A percentile compares a stretch with the other conserved stretches of the same genome.
These are phyloP conservation scores for Candida ficus DNA, from an alignment of 805 yeast species.

Conservation along the genomic window DNA sequence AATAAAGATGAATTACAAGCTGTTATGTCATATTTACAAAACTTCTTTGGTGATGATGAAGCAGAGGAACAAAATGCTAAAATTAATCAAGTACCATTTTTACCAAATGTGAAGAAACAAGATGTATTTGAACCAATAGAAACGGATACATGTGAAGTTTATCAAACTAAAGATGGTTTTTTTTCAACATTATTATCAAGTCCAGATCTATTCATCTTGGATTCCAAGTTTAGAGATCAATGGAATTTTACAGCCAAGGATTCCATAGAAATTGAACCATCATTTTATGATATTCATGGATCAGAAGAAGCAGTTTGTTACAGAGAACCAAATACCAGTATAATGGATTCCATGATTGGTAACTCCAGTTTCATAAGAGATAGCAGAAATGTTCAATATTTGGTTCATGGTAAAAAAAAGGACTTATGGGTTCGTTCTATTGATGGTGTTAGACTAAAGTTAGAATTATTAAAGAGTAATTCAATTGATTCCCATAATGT, in stretches of 20 bases:
- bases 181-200: slow-evolving; percentile 10
- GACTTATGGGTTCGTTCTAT: slow-evolving; percentile 23
- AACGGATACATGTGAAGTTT: slow-evolving; percentile 7
- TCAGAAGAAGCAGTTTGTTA: slow-evolving; percentile 5
- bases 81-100: not conserved
- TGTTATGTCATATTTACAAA: not conserved
- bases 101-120: not conserved
- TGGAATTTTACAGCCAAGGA: slow-evolving; percentile 2
- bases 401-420: not conserved
- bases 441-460: slow-evolving; percentile 36
- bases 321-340: slow-evolving; percentile 11
- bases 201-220: slow-evolving; percentile 11
- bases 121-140: not conserved
- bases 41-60: not conserved
- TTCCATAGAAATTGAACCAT: slow-evolving; percentile 10
- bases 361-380: slow-evolving; percentile 2
- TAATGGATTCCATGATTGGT: slow-evolving; percentile 16
- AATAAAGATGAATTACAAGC: slow-evolving; percentile 3
- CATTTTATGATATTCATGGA: slow-evolving; percentile 13
- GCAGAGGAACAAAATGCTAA: not conserved
- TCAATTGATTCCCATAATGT: slow-evolving; percentile 36
- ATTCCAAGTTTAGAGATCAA: slow-evolving; percentile 14
- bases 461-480: slow-evolving; percentile 42
- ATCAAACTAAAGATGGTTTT: not conserved
- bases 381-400: not conserved